Evolutionary conservation across 2,329 filamentous ascomycete species (phyloP).

Genomic region (Cordyceps militaris): DNA sequence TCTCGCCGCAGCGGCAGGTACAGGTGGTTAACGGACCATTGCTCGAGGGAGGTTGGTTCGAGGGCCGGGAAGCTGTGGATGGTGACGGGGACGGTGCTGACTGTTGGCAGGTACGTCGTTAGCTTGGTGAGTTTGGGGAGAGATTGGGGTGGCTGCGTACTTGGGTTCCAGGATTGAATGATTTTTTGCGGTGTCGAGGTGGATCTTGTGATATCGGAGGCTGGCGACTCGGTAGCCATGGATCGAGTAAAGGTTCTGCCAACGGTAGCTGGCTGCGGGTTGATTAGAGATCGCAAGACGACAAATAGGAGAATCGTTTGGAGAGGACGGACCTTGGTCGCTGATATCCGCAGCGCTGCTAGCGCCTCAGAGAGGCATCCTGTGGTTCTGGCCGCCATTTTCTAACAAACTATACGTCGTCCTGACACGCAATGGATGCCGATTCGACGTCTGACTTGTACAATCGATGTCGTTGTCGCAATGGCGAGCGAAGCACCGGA

Average conservation of each 20-base stretch:
- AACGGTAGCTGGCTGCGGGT: constrained; percentile 26
- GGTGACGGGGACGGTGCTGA: constrained; percentile 67
- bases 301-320: constrained; percentile 4
- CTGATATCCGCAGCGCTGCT: constrained; percentile 40
- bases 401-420: not conserved
- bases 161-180: constrained; percentile 37
- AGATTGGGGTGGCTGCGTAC: constrained; percentile 26
- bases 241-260: constrained; percentile 42
- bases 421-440: not conserved
- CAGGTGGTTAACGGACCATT: constrained; percentile 77
- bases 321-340: constrained; percentile 27
- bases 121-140: constrained; percentile 1
- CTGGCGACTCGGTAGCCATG: constrained; percentile 48
- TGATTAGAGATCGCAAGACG: constrained; percentile 25
- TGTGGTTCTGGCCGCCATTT: constrained; percentile 42
- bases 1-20: constrained; percentile 82
- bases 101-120: constrained; percentile 25
- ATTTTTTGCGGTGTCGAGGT: constrained; percentile 27
- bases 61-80: constrained; percentile 85
- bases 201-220: constrained; percentile 31
- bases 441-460: no score
- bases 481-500: constrained; percentile 12
- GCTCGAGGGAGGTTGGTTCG: constrained; percentile 71
- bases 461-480: constrained; percentile 1
- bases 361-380: constrained; percentile 48